Conservation (phyloP, 1,284 basidiomycete genomes). For the Pseudozyma sp. region DNA sequence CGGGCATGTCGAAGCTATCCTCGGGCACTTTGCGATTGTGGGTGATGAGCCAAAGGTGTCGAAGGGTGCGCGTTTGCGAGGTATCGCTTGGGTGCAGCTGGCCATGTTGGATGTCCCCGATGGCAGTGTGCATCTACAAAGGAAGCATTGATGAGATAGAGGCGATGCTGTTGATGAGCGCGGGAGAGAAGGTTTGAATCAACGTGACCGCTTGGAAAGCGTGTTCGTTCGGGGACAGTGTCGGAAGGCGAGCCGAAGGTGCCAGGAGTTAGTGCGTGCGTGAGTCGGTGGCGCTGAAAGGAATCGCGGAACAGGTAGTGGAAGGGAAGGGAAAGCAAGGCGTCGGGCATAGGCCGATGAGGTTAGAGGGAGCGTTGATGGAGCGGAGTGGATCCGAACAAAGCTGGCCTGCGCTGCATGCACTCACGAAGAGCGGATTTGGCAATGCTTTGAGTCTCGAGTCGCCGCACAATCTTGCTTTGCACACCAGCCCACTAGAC, state of each 20-base stretch:
- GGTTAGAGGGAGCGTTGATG: not conserved
- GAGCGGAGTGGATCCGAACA: conserved; percentile 1
- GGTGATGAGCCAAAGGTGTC: conserved; percentile 16
- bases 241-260: too few species aligned
- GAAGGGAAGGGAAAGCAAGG: too few species aligned
- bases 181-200: too few species aligned
- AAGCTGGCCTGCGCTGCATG: too few species aligned
- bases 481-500: too few species aligned
- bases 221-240: not conserved
- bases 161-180: not conserved
- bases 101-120: conserved; percentile 5
- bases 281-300: not conserved
- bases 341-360: too few species aligned
- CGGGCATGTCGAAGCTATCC: conserved; percentile 5
- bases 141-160: conserved; percentile 12
- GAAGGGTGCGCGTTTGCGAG: conserved; percentile 20
- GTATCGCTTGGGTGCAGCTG: conserved; percentile 3
- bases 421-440: too few species aligned
- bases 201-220: not conserved
- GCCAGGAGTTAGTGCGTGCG: too few species aligned
- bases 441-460: too few species aligned
- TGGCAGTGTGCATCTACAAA: not conserved
- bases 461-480: too few species aligned
- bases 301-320: too few species aligned
- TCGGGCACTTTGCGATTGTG: conserved; percentile 6